Evolutionary conservation across 805 yeast species (phyloP), one percentile per base, ranked within the genome.

Genomic region (Zygosaccharomyces rouxii): DNA sequence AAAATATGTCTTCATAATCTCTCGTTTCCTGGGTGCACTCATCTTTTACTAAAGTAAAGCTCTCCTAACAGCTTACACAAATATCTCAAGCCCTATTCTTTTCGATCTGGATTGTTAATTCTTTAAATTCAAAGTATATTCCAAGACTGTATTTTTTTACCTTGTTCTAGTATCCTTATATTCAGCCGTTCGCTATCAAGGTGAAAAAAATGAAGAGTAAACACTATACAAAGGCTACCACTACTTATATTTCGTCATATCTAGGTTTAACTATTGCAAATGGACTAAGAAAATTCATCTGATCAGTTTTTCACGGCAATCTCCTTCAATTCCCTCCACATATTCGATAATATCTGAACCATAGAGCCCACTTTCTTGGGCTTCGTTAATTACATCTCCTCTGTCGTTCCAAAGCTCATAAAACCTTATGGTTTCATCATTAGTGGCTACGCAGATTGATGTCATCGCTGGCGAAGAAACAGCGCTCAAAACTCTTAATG

Each of bases 371-470:
- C 57, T 54, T 26, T 73, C 74, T 48, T 71, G 74, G 7, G 74
- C 62, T 28, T 70, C 73, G 5, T 63, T 54, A 7, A 71, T 69
- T 14, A 66, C 54, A 7, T 67, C 62, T 35, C 68, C 67, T 19
- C 56, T 50, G 3, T 70, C 62, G 40, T 78, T 69, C 96, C 96
- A 89, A 5, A 89, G 54, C 43, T 80, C 75, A 65, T 84, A 88
- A 38, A 89, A 82, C 47, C 92, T 67, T 1, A 89, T 78, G 0
- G 94, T 83, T 52, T 82, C 84, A 64, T 89, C 96, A 60, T 82
- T 86, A 0, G 88, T 74, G 0, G 94, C 90, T 1, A 86, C 80
- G 50, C 92, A 84, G 0, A 89, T 69, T 1, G 81, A 71, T 10
- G 74, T 69, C 14, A 70, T 73, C 58, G 83, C 84, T 6, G 89